phyloP scores from a whole-genome alignment of 495 filamentous ascomycete species.

The Amphirosellinia nigrospora region DNA sequence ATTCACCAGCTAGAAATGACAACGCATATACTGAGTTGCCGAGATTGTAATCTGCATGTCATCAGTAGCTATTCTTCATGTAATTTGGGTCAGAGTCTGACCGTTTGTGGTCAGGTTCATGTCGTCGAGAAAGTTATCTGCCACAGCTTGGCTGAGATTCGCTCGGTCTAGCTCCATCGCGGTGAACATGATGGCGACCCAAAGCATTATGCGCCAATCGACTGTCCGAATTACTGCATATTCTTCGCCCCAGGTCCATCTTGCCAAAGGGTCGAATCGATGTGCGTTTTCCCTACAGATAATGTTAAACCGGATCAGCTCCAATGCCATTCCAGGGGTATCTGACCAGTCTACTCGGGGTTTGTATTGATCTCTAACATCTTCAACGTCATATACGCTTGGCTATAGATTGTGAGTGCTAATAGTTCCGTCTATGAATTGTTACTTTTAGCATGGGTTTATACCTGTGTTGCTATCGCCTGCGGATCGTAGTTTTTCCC shows the following conservation, averaged over 20 bases:
- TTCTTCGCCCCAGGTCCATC: conserved; percentile 55
- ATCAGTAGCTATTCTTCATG: conserved; percentile 22
- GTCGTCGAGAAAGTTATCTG: conserved; percentile 48
- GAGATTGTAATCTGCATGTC: conserved; percentile 67
- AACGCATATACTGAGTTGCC: conserved; percentile 77
- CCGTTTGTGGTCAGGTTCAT: conserved; percentile 45
- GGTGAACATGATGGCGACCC: conserved; percentile 82
- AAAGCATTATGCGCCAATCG: conserved; percentile 55
- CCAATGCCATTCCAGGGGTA: not conserved
- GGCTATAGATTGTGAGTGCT: conserved; percentile 30
- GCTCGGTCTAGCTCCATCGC: conserved; percentile 81
- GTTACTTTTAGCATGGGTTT: not conserved
- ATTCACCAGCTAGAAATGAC: conserved; percentile 71
- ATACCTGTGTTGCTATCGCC: conserved; percentile 63
- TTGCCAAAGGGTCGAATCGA: conserved; percentile 47
- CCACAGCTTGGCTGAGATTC: conserved; percentile 57
- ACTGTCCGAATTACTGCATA: conserved; percentile 45
- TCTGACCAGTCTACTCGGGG: conserved; percentile 47
- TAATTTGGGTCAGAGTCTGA: conserved; percentile 16
- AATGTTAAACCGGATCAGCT: not conserved
- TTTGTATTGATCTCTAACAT: conserved; percentile 44
- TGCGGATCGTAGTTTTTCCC: conserved; percentile 50
- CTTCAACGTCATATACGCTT: conserved; percentile 54
- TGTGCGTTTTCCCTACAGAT: conserved; percentile 53
- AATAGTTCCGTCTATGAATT: not conserved